A percentile compares a stretch with the other conserved stretches of the same genome.
Conservation (phyloP, 306 rosid species). For the Rosa chinensis region DNA sequence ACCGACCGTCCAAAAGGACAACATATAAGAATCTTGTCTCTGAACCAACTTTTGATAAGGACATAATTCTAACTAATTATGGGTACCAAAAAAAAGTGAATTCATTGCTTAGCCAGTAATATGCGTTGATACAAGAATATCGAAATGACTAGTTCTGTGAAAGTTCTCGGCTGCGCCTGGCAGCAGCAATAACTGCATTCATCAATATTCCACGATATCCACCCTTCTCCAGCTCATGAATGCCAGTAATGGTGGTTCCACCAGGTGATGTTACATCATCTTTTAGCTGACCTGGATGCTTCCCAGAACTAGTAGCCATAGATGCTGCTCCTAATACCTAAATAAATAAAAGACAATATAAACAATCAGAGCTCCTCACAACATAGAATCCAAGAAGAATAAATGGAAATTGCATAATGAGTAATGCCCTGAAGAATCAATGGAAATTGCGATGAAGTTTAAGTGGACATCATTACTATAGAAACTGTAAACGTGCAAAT, state of each 20-base stretch:
- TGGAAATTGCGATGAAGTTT: no score
- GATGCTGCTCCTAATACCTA: slow-evolving; percentile 86
- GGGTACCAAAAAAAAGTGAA: not conserved
- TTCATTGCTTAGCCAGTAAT: not conserved
- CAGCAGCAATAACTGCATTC: slow-evolving; percentile 82
- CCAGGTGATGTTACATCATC: slow-evolving; percentile 86
- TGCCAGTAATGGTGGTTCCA: slow-evolving; percentile 81
- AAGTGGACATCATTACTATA: not conserved
- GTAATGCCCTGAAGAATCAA: no score
- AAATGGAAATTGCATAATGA: not conserved
- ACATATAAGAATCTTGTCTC: no score
- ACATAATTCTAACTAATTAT: not conserved
- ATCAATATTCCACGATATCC: slow-evolving; percentile 83
- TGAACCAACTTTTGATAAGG: no score
- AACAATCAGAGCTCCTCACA: not conserved
- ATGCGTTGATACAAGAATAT: not conserved
- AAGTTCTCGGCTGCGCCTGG: slow-evolving; percentile 72
- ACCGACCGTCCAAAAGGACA: no score
- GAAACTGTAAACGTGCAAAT: not conserved
- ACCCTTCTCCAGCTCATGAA: slow-evolving; percentile 85
- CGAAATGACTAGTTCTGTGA: slow-evolving; percentile 25
- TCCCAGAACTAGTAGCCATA: slow-evolving; percentile 56
- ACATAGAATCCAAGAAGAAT: not conserved
- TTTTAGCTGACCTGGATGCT: slow-evolving; percentile 86
- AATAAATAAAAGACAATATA: not conserved